phyloP scores from a whole-genome alignment of 2,329 filamentous ascomycete species.

The Pyrenophora graminea region DNA sequence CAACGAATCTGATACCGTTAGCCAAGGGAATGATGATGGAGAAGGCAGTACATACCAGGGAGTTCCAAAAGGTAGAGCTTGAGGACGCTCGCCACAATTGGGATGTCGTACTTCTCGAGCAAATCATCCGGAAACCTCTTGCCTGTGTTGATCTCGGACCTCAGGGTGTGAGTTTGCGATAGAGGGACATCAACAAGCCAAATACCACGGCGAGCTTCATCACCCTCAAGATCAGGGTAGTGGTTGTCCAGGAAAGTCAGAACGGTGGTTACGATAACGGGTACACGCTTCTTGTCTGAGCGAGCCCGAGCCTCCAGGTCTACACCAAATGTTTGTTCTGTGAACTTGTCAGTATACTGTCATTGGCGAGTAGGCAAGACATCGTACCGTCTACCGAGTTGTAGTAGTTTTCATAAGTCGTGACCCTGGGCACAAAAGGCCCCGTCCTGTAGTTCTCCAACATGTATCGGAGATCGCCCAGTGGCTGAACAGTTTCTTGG shows the following conservation, averaged over 20 bases:
- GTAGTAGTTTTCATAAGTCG: constrained; percentile 98
- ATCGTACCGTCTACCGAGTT: constrained; percentile 79
- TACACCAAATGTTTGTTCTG: constrained; percentile 94
- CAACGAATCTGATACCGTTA: constrained; percentile 73
- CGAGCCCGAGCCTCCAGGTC: constrained; percentile 94
- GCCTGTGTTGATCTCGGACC: constrained; percentile 82
- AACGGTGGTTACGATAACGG: constrained; percentile 87
- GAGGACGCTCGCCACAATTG: constrained; percentile 87
- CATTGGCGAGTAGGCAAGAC: neutral
- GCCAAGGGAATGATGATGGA: constrained; percentile 8
- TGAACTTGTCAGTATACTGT: constrained; percentile 20
- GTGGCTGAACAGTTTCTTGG: constrained; percentile 96
- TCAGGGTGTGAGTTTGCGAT: constrained; percentile 79
- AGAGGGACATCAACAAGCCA: constrained; percentile 95
- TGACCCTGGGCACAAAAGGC: constrained; percentile 85
- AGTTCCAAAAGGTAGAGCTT: constrained; percentile 95
- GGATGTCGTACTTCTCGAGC: constrained; percentile 87
- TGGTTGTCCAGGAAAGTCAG: constrained; percentile 95
- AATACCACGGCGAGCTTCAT: constrained; percentile 87
- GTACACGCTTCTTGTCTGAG: constrained; percentile 93
- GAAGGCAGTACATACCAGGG: constrained; percentile 66
- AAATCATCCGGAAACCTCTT: constrained; percentile 75
- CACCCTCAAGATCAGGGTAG: constrained; percentile 95
- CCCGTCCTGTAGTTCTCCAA: constrained; percentile 97
- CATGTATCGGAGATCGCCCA: constrained; percentile 87